These are phyloP conservation scores for Iris macrosiphon DNA, from an alignment of 106 monocot genomes.

Conservation along the genomic window DNA sequence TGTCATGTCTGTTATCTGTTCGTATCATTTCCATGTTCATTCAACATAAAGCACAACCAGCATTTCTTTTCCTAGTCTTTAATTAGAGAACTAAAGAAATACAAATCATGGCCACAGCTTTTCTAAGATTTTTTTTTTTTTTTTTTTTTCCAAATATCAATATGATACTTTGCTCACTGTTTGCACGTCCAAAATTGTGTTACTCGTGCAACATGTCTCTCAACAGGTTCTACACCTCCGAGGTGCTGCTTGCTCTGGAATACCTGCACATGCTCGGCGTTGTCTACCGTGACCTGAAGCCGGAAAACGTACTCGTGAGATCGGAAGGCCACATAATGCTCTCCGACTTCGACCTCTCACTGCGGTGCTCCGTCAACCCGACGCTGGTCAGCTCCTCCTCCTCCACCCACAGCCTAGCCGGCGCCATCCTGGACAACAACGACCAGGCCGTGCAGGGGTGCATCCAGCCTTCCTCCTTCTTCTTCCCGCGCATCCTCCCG, in stretches of 20 bases:
- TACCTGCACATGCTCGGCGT: slow-evolving; percentile 28
- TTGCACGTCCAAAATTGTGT: not conserved
- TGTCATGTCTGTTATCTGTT: too few species aligned
- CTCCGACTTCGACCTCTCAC: slow-evolving; percentile 93
- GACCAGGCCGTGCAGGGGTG: slow-evolving; percentile 19
- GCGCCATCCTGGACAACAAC: slow-evolving; percentile 3
- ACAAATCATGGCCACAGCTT: too few species aligned
- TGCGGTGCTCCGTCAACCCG: slow-evolving; percentile 25
- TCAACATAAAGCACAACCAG: too few species aligned
- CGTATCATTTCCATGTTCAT: too few species aligned
- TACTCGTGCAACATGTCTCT: not conserved
- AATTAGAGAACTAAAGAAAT: too few species aligned
- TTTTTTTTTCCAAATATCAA: too few species aligned
- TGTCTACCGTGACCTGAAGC: slow-evolving; percentile 22
- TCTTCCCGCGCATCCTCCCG: slow-evolving; percentile 23
- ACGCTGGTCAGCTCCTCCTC: slow-evolving; percentile 24
- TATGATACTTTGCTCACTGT: not conserved
- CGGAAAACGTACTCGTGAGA: slow-evolving; percentile 21
- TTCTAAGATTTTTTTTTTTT: too few species aligned
- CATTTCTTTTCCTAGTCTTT: too few species aligned
- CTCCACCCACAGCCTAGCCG: not conserved
- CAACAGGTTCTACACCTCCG: slow-evolving; percentile 22
- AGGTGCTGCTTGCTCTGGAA: slow-evolving; percentile 22
- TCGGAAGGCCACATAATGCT: slow-evolving; percentile 91
- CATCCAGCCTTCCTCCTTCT: slow-evolving; percentile 22